phyloP scores from a whole-genome alignment of 2,329 filamentous ascomycete species.

The Elsinoe fawcettii region DNA sequence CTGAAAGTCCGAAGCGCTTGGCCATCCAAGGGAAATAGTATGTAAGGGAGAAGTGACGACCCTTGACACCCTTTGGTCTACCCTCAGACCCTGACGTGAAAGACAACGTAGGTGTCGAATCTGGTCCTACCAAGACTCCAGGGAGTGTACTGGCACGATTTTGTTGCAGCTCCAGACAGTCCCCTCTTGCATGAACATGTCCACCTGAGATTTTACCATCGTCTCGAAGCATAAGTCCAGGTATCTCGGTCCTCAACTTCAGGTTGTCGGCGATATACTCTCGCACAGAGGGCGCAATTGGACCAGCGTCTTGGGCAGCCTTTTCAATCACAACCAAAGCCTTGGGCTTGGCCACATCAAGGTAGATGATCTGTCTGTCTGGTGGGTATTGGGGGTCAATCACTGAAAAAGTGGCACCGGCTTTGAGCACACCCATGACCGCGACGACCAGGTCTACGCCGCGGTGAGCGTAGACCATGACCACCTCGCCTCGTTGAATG shows the following conservation, averaged over 20 bases:
- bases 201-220: slow-evolving; percentile 68
- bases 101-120: slow-evolving; percentile 66
- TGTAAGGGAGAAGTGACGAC: slow-evolving; percentile 76
- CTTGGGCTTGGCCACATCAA: slow-evolving; percentile 69
- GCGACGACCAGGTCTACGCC: slow-evolving; percentile 69
- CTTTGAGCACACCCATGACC: slow-evolving; percentile 64
- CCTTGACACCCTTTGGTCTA: slow-evolving; percentile 75
- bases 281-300: slow-evolving; percentile 51
- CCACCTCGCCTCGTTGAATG: slow-evolving; percentile 71
- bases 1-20: slow-evolving; percentile 64
- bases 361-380: slow-evolving; percentile 70
- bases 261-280: slow-evolving; percentile 68
- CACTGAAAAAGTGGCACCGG: slow-evolving; percentile 53
- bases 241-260: slow-evolving; percentile 63
- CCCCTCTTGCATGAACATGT: slow-evolving; percentile 49
- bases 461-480: slow-evolving; percentile 85
- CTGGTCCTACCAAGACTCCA: slow-evolving; percentile 73
- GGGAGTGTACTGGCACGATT: slow-evolving; percentile 51
- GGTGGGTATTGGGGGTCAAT: slow-evolving; percentile 80
- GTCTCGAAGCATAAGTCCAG: slow-evolving; percentile 62
- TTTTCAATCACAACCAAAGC: slow-evolving; percentile 66
- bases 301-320: slow-evolving; percentile 61
- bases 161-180: slow-evolving; percentile 55
- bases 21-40: slow-evolving; percentile 95
- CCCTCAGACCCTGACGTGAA: slow-evolving; percentile 63